A percentile compares a stretch with the other conserved stretches of the same genome.
phyloP scores from a whole-genome alignment of 306 rosid species.

The Clitoria ternatea region DNA sequence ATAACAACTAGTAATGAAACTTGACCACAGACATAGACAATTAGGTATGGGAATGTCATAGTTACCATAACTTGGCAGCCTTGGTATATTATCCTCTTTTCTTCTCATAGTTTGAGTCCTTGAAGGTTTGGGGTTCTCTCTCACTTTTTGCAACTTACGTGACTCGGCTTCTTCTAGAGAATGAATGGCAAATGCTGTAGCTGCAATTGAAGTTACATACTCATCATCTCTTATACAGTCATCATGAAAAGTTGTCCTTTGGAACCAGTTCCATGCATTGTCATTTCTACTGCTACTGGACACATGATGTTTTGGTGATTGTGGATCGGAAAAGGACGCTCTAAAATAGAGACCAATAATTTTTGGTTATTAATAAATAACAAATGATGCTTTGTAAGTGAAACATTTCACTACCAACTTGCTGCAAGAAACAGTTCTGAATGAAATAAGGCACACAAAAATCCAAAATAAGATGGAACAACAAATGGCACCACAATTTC shows the following conservation, averaged over 20 bases:
- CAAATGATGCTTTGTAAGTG: not conserved
- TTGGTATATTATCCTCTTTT: constrained; percentile 22
- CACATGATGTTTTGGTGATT: constrained; percentile 24
- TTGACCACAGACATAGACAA: not conserved
- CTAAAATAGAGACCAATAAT: constrained; percentile 19
- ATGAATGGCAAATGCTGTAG: constrained; percentile 58
- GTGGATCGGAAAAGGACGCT: constrained; percentile 37
- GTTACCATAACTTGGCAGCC: constrained; percentile 28
- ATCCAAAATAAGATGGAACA: not conserved
- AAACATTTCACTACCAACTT: not conserved
- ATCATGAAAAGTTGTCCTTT: constrained; percentile 27
- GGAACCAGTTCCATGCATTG: constrained; percentile 18
- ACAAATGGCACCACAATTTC: not conserved
- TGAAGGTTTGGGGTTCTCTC: constrained; percentile 25
- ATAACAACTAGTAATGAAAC: not conserved
- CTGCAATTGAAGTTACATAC: constrained; percentile 52
- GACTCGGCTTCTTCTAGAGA: constrained; percentile 45
- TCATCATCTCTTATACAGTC: constrained; percentile 35
- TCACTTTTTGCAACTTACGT: constrained; percentile 32
- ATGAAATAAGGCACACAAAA: not conserved
- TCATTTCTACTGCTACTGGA: constrained; percentile 19
- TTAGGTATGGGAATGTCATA: not conserved
- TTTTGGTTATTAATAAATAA: not conserved
- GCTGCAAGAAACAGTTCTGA: not conserved
- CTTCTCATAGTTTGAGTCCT: constrained; percentile 30